Percentiles rank a stretch among this genome's conserved stretches.
These are phyloP conservation scores for Hypomyces rosellus DNA, from an alignment of 2,329 filamentous ascomycete species.

Conservation along the genomic window DNA sequence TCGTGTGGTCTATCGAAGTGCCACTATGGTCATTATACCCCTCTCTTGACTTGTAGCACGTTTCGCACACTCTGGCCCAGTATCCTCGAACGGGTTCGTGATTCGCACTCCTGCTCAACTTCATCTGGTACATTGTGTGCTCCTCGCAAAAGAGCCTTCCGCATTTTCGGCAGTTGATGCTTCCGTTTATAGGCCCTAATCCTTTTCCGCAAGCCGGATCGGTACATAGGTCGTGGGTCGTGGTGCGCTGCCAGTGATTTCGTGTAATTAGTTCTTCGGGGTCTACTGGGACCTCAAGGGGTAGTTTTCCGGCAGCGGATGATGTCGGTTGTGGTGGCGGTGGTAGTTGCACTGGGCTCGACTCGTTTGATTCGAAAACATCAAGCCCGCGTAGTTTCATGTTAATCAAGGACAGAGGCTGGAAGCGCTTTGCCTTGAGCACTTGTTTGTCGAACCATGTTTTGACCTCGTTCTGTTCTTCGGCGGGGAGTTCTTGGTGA, in stretches of 20 bases:
- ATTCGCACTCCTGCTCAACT: slow-evolving; percentile 78
- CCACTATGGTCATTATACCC: slow-evolving; percentile 90
- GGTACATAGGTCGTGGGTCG: slow-evolving; percentile 71
- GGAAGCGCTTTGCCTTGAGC: slow-evolving; percentile 85
- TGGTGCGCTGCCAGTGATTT: slow-evolving; percentile 79
- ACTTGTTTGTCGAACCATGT: slow-evolving; percentile 97
- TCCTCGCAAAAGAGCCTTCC: slow-evolving; percentile 92
- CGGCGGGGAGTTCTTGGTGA: slow-evolving; percentile 82
- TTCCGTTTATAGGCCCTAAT: slow-evolving; percentile 72
- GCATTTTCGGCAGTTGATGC: slow-evolving; percentile 88
- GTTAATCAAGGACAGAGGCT: slow-evolving; percentile 84
- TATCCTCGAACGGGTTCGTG: slow-evolving; percentile 86
- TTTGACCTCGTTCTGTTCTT: slow-evolving; percentile 89
- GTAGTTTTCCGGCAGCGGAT: slow-evolving; percentile 32
- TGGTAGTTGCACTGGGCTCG: slow-evolving; percentile 32
- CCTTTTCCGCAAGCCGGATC: slow-evolving; percentile 80
- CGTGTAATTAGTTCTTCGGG: slow-evolving; percentile 86
- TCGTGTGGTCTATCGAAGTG: slow-evolving; percentile 62
- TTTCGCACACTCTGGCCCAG: slow-evolving; percentile 96
- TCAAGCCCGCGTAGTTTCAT: slow-evolving; percentile 90
- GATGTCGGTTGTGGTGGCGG: slow-evolving; percentile 8
- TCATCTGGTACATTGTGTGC: slow-evolving; percentile 99
- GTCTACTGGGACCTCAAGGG: slow-evolving; percentile 48
- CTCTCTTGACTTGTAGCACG: slow-evolving; percentile 95
- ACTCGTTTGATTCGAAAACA: slow-evolving; percentile 88